Conservation (phyloP, 495 filamentous ascomycete species). For the Daldinia loculata region DNA sequence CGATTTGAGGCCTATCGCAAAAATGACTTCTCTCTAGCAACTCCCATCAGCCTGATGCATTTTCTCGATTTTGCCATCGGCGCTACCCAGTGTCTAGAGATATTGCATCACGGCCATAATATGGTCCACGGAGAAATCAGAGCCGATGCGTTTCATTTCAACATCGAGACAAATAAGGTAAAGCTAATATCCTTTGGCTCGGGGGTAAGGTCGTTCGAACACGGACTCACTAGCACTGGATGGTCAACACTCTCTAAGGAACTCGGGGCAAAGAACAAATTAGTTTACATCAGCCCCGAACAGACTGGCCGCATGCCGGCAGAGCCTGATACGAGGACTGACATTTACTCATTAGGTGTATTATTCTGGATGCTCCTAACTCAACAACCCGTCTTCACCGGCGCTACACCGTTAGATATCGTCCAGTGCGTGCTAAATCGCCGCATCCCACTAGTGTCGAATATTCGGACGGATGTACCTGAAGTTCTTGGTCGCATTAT, state of each 20-base stretch:
- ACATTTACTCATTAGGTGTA: slow-evolving; percentile 88
- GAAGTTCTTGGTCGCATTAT: slow-evolving; percentile 82
- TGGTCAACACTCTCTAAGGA: slow-evolving; percentile 84
- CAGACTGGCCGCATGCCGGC: slow-evolving; percentile 91
- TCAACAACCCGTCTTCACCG: slow-evolving; percentile 78
- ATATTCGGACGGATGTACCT: slow-evolving; percentile 78
- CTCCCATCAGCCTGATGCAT: slow-evolving; percentile 70
- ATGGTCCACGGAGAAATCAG: slow-evolving; percentile 89
- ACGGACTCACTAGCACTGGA: slow-evolving; percentile 82
- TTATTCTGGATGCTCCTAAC: slow-evolving; percentile 87
- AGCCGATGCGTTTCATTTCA: slow-evolving; percentile 87
- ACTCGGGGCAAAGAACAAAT: slow-evolving; percentile 81
- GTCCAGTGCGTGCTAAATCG: slow-evolving; percentile 84
- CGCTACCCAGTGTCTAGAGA: slow-evolving; percentile 82
- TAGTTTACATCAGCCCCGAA: slow-evolving; percentile 88
- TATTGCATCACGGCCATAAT: slow-evolving; percentile 82
- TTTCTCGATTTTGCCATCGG: slow-evolving; percentile 92
- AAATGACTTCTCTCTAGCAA: slow-evolving; percentile 55
- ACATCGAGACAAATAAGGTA: slow-evolving; percentile 69
- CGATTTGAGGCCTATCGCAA: slow-evolving; percentile 52
- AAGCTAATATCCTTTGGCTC: slow-evolving; percentile 86
- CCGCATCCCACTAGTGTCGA: slow-evolving; percentile 76
- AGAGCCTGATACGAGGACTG: slow-evolving; percentile 87
- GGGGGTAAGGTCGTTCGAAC: slow-evolving; percentile 84
- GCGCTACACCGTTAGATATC: slow-evolving; percentile 80